Conservation (phyloP, 2,329 filamentous ascomycete genomes). For the Cordyceps cateniannulata region DNA sequence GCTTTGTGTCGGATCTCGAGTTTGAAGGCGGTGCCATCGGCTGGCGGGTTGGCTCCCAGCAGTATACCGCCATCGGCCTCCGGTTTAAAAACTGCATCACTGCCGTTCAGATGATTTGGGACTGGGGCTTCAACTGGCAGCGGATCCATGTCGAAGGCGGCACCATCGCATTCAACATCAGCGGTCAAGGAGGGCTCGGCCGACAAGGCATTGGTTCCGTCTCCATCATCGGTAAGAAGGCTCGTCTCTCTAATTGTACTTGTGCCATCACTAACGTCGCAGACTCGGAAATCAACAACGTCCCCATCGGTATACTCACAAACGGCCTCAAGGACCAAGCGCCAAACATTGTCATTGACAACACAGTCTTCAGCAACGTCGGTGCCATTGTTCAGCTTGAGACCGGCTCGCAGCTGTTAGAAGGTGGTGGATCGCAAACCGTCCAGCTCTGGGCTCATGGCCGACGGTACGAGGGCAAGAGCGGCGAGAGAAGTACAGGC, state of each 20-base stretch:
- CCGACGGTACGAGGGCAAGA: too few species aligned
- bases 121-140: slow-evolving; percentile 58
- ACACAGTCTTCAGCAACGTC: slow-evolving; percentile 21
- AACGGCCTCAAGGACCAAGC: slow-evolving; percentile 25
- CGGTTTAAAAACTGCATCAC: slow-evolving; percentile 56
- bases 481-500: too few species aligned
- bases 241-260: neutral
- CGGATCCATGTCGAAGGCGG: slow-evolving; percentile 56
- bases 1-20: slow-evolving; percentile 46
- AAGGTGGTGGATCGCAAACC: neutral
- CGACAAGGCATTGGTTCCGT: slow-evolving; percentile 49
- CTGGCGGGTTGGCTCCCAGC: slow-evolving; percentile 54
- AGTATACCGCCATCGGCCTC: slow-evolving; percentile 58
- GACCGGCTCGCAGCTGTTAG: slow-evolving; percentile 18
- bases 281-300: slow-evolving; percentile 11
- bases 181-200: slow-evolving; percentile 38
- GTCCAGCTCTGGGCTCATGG: neutral
- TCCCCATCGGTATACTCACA: slow-evolving; percentile 54
- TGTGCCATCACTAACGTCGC: neutral
- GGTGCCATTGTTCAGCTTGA: slow-evolving; percentile 60
- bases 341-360: neutral
- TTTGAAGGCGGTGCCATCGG: slow-evolving; percentile 52
- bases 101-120: slow-evolving; percentile 61
- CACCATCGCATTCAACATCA: slow-evolving; percentile 52
- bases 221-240: slow-evolving; percentile 1